Evolutionary conservation across 139 green algal genomes (phyloP).

Genomic region (Zygnema circumcarinatum): DNA sequence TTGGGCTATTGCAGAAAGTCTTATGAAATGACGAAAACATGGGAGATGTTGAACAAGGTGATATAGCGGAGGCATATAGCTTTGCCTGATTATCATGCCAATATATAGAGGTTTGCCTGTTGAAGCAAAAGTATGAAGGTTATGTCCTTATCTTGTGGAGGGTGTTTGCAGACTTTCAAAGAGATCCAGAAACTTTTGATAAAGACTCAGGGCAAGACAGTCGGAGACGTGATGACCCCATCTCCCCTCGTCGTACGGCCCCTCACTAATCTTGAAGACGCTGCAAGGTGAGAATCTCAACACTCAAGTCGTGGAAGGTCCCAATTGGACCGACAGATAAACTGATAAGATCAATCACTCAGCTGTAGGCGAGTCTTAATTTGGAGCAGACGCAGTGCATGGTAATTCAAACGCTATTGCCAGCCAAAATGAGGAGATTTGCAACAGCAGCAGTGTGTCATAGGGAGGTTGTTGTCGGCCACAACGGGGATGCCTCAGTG

Average conservation of each 20-base stretch:
- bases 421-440: neutral
- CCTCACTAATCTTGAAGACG: conserved; percentile 74
- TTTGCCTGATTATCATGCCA: too few species aligned
- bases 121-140: too few species aligned
- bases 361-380: conserved; percentile 13
- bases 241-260: conserved; percentile 71
- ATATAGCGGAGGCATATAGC: too few species aligned
- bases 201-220: conserved; percentile 58
- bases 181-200: conserved; percentile 66
- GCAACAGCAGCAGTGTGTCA: too few species aligned
- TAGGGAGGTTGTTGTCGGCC: too few species aligned
- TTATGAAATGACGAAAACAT: too few species aligned
- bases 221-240: conserved; percentile 81
- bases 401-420: conserved; percentile 1
- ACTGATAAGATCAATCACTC: neutral
- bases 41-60: too few species aligned
- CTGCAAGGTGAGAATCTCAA: conserved; percentile 61
- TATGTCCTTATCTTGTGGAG: too few species aligned
- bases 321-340: conserved; percentile 13
- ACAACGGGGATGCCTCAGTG: too few species aligned
- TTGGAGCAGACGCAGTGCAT: conserved; percentile 5
- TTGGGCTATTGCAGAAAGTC: too few species aligned
- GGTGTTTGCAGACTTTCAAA: conserved; percentile 55
- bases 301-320: neutral
- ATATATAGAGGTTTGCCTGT: too few species aligned